Percentiles rank a stretch among this genome's conserved stretches.
phyloP scores from a whole-genome alignment of 2,329 filamentous ascomycete genomes.

The Teratosphaeria nubilosa region DNA sequence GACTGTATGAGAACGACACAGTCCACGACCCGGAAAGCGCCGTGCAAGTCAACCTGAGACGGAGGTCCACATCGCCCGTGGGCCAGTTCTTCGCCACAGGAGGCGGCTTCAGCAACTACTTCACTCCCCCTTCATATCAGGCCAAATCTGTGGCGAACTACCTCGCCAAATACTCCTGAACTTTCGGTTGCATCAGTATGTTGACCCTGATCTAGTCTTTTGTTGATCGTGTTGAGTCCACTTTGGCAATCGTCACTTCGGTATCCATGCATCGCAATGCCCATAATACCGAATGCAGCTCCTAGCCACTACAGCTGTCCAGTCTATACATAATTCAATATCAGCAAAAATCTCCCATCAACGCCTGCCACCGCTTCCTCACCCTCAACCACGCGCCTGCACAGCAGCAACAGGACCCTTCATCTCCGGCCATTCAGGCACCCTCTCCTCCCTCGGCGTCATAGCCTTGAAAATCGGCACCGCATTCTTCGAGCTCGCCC shows the following conservation, averaged over 20 bases:
- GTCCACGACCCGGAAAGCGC: slow-evolving; percentile 12
- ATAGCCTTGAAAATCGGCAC: slow-evolving; percentile 42
- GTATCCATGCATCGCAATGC: too few species aligned
- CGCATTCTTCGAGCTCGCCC: slow-evolving; percentile 48
- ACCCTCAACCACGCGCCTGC: background rate
- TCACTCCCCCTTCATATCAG: slow-evolving; percentile 26
- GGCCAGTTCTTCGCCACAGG: slow-evolving; percentile 25
- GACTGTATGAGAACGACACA: slow-evolving; percentile 25
- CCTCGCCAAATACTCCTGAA: slow-evolving; percentile 9
- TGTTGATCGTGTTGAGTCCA: too few species aligned
- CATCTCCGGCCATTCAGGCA: slow-evolving; percentile 51
- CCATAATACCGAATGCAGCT: too few species aligned
- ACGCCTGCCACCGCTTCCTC: background rate
- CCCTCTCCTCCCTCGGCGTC: slow-evolving; percentile 49
- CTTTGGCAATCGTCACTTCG: too few species aligned
- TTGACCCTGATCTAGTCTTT: too few species aligned
- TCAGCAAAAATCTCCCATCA: too few species aligned
- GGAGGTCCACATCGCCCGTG: background rate
- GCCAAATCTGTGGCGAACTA: slow-evolving; percentile 25
- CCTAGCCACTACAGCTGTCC: too few species aligned
- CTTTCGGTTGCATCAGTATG: too few species aligned
- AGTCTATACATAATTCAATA: too few species aligned
- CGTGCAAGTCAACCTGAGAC: slow-evolving; percentile 5
- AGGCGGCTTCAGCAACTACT: slow-evolving; percentile 28
- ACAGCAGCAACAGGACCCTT: background rate